Evolutionary conservation across 495 filamentous ascomycete genomes (phyloP).

Genomic region (Hypoxylon fragiforme): DNA sequence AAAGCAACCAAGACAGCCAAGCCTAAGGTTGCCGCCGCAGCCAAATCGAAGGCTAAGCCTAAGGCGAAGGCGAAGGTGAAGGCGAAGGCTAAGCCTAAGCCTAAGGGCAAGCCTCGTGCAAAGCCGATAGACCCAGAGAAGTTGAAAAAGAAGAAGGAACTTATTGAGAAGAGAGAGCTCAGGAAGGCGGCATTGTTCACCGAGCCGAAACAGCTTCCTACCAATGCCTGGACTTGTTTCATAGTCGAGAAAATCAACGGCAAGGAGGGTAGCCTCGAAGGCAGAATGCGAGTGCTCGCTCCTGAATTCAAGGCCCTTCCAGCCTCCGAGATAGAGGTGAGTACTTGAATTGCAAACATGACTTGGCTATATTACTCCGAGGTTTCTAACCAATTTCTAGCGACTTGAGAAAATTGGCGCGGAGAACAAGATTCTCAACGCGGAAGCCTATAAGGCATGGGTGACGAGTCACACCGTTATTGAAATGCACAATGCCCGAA

Average conservation of each 20-base stretch:
- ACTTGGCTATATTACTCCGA: background rate
- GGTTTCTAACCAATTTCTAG: constrained; percentile 29
- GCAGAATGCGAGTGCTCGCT: constrained; percentile 4
- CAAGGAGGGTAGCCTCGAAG: background rate
- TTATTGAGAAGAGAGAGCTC: constrained; percentile 26
- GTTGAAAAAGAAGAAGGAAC: constrained; percentile 30
- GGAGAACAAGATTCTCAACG: constrained; percentile 50
- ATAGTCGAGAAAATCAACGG: constrained; percentile 13
- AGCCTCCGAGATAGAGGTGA: constrained; percentile 35
- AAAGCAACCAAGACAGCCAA: constrained; percentile 1
- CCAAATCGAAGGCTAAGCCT: background rate
- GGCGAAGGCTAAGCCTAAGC: constrained; percentile 23
- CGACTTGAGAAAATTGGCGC: constrained; percentile 50
- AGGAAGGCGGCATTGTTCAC: constrained; percentile 36
- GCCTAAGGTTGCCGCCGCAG: background rate
- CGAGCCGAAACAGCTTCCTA: constrained; percentile 22
- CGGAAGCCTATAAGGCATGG: constrained; percentile 58
- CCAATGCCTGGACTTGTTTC: constrained; percentile 27
- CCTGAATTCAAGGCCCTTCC: constrained; percentile 36
- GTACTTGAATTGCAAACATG: constrained; percentile 15
- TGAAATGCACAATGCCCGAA: constrained; percentile 65
- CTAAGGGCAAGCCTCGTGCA: constrained; percentile 16
- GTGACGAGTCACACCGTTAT: constrained; percentile 58
- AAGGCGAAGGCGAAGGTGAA: constrained; percentile 20
- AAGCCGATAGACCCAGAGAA: constrained; percentile 21